Evolutionary conservation across 2,329 filamentous ascomycete species (phyloP), one percentile per base, ranked within the genome.

Genomic region (Alternaria incomplexa): DNA sequence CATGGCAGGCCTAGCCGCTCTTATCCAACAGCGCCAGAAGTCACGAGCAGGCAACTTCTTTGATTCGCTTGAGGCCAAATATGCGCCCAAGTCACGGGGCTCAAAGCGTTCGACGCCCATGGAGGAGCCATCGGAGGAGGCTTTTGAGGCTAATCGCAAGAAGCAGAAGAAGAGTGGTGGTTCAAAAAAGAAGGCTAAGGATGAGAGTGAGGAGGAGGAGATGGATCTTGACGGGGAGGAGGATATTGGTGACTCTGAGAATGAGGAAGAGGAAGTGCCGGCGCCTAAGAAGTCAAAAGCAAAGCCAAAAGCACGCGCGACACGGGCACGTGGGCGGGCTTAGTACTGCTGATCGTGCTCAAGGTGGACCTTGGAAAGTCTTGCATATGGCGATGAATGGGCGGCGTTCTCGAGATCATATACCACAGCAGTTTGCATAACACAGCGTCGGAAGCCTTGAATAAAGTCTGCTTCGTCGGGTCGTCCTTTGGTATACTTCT

Each of bases 71-170:
- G 76, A 79, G 58, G 74, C 74, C 8, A 77, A 77, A 62, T 80
- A 79, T 30, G 76, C 78, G 48, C 71, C 74, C 20, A 77, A 76
- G 59, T 62, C 69, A 68, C 80, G 77, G 65, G 81, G 79, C 59
- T 87, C 86, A 71, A 83, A 81, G 36, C 83, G 81, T 68, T 65
- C 72, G 48, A 64, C 68, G 56, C 77, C 74, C 58, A 80, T 78
- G 68, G 85, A 86, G 56, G 86, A 88, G 73, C 87, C 86, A 25
- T 83, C 87, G 1, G 90, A 93, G 70, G 90, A 91, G 64, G 85
- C 85, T 13, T 89, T 89, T 56, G 67, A 74, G 56, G 78, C 78
- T 28, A 81, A 70, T 10, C 60, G 62, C 20, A 77, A 77, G 69
- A 77, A 76, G 64, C 65, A 68, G 50, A 77, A 71, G 62, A 60